Percentiles rank a stretch among this genome's conserved stretches.
These are phyloP conservation scores for Actinomucor elegans DNA, from an alignment of 371 early-diverging fungal genomes.

Conservation along the genomic window DNA sequence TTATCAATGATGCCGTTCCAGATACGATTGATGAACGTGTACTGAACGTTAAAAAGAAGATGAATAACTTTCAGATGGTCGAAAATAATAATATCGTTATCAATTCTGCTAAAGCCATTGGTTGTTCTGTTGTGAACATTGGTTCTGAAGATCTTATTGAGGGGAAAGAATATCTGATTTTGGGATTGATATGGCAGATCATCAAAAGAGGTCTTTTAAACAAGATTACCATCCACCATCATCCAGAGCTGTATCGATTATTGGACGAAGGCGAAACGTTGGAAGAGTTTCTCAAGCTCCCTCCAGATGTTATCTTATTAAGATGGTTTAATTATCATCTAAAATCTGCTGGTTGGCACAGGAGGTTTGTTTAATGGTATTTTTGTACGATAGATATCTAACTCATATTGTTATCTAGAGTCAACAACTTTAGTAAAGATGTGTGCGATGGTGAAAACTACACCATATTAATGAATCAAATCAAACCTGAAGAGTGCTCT, in stretches of 20 bases:
- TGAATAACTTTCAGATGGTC: slow-evolving; percentile 86
- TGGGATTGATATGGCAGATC: slow-evolving; percentile 95
- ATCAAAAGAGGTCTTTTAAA: slow-evolving; percentile 91
- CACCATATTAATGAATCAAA: slow-evolving; percentile 83
- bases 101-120: slow-evolving; percentile 95
- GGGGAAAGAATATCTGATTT: slow-evolving; percentile 86
- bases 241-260: slow-evolving; percentile 92
- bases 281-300: slow-evolving; percentile 83
- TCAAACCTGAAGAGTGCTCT: slow-evolving; percentile 76
- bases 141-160: slow-evolving; percentile 91
- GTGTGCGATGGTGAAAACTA: slow-evolving; percentile 92
- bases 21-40: slow-evolving; percentile 96
- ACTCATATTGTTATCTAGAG: slow-evolving; percentile 32
- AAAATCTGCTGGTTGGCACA: slow-evolving; percentile 82
- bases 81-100: slow-evolving; percentile 95
- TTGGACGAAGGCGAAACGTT: slow-evolving; percentile 86
- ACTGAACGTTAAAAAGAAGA: slow-evolving; percentile 76
- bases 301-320: slow-evolving; percentile 89
- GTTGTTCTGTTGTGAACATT: slow-evolving; percentile 92
- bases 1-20: slow-evolving; percentile 90
- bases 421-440: slow-evolving; percentile 84
- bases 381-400: background rate
- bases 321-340: slow-evolving; percentile 96
- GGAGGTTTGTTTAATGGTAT: slow-evolving; percentile 36
- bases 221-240: slow-evolving; percentile 90